These are phyloP conservation scores for Sanghuangporus weigelae DNA, from an alignment of 1,284 basidiomycete species.

Conservation along the genomic window DNA sequence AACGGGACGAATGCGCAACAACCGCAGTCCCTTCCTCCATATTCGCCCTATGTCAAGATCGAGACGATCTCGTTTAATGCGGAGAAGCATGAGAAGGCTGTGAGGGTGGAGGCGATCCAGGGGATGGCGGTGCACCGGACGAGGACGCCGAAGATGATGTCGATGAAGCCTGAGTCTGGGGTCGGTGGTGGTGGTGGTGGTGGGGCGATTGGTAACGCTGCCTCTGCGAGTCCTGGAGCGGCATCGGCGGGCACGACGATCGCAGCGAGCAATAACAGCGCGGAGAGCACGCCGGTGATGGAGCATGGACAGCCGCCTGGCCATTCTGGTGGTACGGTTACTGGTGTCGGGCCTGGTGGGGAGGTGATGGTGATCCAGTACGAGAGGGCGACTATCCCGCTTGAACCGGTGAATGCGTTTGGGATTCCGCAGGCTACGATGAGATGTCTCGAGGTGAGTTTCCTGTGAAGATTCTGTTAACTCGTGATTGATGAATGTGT, in stretches of 20 bases:
- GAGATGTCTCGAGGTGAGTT: conserved; percentile 72
- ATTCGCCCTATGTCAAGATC: conserved; percentile 42
- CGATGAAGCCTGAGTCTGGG: conserved; percentile 26
- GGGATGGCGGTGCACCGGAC: conserved; percentile 42
- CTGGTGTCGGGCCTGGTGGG: conserved; percentile 26
- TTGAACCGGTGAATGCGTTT: conserved; percentile 78
- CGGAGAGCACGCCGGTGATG: conserved; percentile 9
- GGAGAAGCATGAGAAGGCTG: conserved; percentile 60
- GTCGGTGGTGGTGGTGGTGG: background rate
- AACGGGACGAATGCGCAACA: conserved; percentile 13
- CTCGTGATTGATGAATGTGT: background rate
- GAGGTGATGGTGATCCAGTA: conserved; percentile 51
- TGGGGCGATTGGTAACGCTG: background rate
- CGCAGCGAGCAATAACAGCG: conserved; percentile 18
- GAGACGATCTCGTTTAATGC: conserved; percentile 68
- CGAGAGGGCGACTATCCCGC: conserved; percentile 57
- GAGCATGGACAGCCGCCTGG: conserved; percentile 1
- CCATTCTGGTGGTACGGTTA: background rate
- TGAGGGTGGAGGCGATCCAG: conserved; percentile 52
- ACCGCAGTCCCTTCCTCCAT: conserved; percentile 23
- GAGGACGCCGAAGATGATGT: conserved; percentile 32
- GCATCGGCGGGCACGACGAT: background rate
- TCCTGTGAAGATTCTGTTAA: conserved; percentile 12
- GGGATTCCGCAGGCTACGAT: conserved; percentile 81
- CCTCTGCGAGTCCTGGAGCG: conserved; percentile 4